Conservation (phyloP, 768 basidiomycete species). For the Pleurotus platypus region DNA sequence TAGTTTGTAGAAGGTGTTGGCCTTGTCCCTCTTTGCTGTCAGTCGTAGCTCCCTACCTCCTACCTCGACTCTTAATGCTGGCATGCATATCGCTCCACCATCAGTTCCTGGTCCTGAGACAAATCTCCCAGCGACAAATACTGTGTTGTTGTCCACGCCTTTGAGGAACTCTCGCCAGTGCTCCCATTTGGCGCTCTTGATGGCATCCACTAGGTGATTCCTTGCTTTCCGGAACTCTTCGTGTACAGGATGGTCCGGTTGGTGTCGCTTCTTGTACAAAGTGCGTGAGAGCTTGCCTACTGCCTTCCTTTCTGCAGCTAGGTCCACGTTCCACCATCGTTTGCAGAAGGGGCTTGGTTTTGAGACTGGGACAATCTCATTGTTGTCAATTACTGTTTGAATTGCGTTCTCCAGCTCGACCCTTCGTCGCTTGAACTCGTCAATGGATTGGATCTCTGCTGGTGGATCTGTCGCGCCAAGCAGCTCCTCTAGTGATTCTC, state of each 20-base stretch:
- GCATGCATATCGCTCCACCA: slow-evolving; percentile 6
- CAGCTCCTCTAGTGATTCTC: neutral
- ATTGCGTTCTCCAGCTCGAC: slow-evolving; percentile 4
- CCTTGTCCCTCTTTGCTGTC: no score
- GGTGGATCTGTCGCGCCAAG: neutral
- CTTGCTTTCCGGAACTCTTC: neutral
- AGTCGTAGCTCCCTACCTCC: no score
- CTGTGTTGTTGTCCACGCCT: neutral
- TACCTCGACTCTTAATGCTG: slow-evolving; percentile 1
- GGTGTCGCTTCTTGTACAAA: neutral
- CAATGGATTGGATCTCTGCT: neutral
- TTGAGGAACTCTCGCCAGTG: slow-evolving; percentile 16
- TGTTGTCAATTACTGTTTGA: slow-evolving; percentile 7
- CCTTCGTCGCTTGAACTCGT: slow-evolving; percentile 1
- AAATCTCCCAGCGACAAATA: slow-evolving; percentile 15
- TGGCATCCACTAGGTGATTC: slow-evolving; percentile 1
- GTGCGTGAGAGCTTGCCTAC: neutral
- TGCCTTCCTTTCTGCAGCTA: neutral
- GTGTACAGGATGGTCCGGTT: slow-evolving; percentile 7
- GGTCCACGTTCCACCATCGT: slow-evolving; percentile 18
- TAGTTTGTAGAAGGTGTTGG: no score
- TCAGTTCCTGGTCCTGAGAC: slow-evolving; percentile 10
- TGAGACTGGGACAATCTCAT: slow-evolving; percentile 1
- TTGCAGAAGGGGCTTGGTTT: slow-evolving; percentile 14
- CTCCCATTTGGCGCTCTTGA: slow-evolving; percentile 7